A percentile compares a stretch with the other conserved stretches of the same genome.
Conservation (phyloP, 148 eudicot genomes). For the Amaranthus cruentus region DNA sequence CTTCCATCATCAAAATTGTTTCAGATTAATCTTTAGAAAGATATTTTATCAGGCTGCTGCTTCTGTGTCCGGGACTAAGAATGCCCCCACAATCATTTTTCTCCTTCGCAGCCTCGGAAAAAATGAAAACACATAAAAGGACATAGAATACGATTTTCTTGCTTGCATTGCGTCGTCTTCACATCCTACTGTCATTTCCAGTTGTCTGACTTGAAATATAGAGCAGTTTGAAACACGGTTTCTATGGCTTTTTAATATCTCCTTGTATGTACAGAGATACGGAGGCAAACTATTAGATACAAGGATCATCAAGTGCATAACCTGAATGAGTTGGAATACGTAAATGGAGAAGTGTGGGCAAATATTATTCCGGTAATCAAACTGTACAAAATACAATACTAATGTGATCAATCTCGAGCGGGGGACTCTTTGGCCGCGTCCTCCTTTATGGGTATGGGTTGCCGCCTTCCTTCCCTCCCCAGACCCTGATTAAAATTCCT, state of each 20-base stretch:
- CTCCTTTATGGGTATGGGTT: no score
- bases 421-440: no score
- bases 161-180: not conserved
- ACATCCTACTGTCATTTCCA: not conserved
- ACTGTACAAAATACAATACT: not conserved
- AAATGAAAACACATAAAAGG: not conserved
- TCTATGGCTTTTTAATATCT: not conserved
- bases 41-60: not conserved
- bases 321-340: constrained; percentile 82
- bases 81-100: not conserved
- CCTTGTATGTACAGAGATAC: constrained; percentile 43
- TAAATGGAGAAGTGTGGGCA: constrained; percentile 93
- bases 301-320: constrained; percentile 57
- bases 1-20: not conserved
- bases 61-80: not conserved
- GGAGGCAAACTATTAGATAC: constrained; percentile 48
- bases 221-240: not conserved
- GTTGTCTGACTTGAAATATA: not conserved
- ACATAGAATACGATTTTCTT: not conserved
- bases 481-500: no score
- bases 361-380: constrained; percentile 66
- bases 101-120: no score
- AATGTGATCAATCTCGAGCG: not conserved
- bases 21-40: not conserved
- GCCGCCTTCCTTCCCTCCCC: not conserved